phyloP scores from a whole-genome alignment of 805 yeast genomes.

The Wickerhamiella sergipiensis region DNA sequence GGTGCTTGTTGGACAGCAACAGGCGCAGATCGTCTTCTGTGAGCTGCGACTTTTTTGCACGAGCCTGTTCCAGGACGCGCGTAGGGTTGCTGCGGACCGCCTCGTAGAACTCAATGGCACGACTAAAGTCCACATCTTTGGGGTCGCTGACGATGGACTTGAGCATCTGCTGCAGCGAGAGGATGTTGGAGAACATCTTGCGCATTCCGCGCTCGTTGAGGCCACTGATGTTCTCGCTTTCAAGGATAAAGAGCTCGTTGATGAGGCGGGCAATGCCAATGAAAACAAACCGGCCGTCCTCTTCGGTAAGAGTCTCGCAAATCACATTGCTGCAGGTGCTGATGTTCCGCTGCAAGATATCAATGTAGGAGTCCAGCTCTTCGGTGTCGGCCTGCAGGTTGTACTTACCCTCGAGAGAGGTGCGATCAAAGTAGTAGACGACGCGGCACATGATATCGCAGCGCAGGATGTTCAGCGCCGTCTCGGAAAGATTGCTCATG shows the following conservation, averaged over 20 bases:
- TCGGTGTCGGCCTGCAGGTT: conserved; percentile 39
- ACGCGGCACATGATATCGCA: conserved; percentile 43
- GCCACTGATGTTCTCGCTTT: conserved; percentile 35
- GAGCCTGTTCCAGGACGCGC: conserved; percentile 15
- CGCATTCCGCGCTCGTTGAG: conserved; percentile 48
- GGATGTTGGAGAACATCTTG: conserved; percentile 44
- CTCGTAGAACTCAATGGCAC: conserved; percentile 43
- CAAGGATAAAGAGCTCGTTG: conserved; percentile 38
- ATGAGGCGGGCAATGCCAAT: conserved; percentile 40
- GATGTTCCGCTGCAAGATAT: conserved; percentile 37
- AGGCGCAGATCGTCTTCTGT: conserved; percentile 11
- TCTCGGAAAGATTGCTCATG: conserved; percentile 18
- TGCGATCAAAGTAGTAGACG: conserved; percentile 37
- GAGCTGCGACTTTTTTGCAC: conserved; percentile 12
- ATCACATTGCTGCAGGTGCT: conserved; percentile 34
- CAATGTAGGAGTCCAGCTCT: conserved; percentile 44
- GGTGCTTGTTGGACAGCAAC: conserved; percentile 13
- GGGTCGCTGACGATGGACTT: conserved; percentile 42
- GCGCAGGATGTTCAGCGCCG: conserved; percentile 33
- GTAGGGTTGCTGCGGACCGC: conserved; percentile 15
- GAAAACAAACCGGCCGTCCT: conserved; percentile 25
- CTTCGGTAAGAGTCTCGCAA: conserved; percentile 20
- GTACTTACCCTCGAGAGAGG: conserved; percentile 39
- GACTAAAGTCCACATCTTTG: conserved; percentile 38
- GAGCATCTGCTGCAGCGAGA: conserved; percentile 56